phyloP scores from a whole-genome alignment of 805 yeast genomes.

The Tetrapisispora phaffii region DNA sequence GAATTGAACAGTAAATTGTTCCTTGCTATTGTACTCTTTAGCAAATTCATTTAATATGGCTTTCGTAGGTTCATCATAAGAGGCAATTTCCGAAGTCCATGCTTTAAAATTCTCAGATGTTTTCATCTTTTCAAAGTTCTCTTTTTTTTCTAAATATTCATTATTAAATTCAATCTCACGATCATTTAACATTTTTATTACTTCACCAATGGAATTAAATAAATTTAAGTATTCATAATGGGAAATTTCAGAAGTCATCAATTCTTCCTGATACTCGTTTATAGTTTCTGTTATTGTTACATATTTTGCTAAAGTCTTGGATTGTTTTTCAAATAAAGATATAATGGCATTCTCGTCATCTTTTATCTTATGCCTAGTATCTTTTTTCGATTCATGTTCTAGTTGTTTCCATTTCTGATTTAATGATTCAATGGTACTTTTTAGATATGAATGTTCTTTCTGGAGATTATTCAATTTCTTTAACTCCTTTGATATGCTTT shows the following conservation, averaged over 20 bases:
- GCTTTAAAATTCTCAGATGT: conserved; percentile 19
- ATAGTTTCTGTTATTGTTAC: conserved; percentile 15
- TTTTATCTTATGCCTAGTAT: conserved; percentile 33
- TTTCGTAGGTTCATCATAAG: conserved; percentile 34
- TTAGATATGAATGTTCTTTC: conserved; percentile 16
- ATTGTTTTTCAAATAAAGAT: conserved; percentile 14
- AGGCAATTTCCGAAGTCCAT: conserved; percentile 24
- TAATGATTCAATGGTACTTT: conserved; percentile 22
- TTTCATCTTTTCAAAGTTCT: conserved; percentile 18
- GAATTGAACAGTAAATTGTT: conserved; percentile 31
- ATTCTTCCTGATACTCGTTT: conserved; percentile 20
- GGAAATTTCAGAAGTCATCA: conserved; percentile 21
- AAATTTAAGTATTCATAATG: conserved; percentile 35
- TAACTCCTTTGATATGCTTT: conserved; percentile 6
- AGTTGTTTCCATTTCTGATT: conserved; percentile 28
- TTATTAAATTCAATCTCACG: conserved; percentile 21
- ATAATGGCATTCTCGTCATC: conserved; percentile 27
- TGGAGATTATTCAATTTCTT: conserved; percentile 13
- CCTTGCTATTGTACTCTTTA: conserved; percentile 28
- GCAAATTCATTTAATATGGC: conserved; percentile 34
- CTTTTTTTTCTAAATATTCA: conserved; percentile 25
- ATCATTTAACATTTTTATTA: conserved; percentile 25
- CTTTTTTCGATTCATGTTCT: conserved; percentile 33
- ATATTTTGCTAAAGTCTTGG: conserved; percentile 16
- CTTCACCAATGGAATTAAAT: conserved; percentile 23